Base-by-base conservation (phyloP, 805 yeast genomes). In the Myxozyma neotropica region DNA sequence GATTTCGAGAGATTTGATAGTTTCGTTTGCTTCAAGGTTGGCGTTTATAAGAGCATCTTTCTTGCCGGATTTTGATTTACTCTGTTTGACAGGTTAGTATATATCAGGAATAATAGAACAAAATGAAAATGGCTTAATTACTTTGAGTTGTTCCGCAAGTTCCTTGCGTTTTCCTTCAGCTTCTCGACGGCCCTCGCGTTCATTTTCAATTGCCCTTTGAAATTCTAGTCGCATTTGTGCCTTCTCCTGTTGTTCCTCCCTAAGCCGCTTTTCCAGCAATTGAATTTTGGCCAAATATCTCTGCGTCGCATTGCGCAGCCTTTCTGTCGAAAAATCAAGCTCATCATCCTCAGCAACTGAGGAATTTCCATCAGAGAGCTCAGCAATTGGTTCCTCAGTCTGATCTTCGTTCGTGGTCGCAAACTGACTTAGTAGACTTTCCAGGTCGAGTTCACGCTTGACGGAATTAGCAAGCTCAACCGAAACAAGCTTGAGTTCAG, bases 361-460 rank as follows among this genome's bases (percentile, higher is more conserved):
- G 3, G 60, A 43, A 31, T 40, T 36, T n/a, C 52, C 44, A 21
- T 53, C 56, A 3, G 58, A 33, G 23, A 53, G 56, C n/a, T 51
- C 63, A n/a, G 45, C 45, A 3, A 17, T 46, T 17, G 39, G 35
- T 8, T 46, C 53, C 8, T 44, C 57, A 5, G 59, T 8, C 21
- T 35, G 31, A 1, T 31, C 56, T n/a, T 58, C 64, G 13, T 49
- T 51, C 4, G 60, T 51, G 7, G 67, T 58, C 15, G 56, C 64
- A 48, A 24, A 64, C 38, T 59, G 56, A 26, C 59, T 60, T 2
- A 61, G 55, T 24, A 61, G 44, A 48, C 46, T 50, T 57, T 64
- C 67, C 21, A 64, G 48, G 19, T 64, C 67, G 31, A 64, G 40
- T 27, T 64, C 67, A 7, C 67, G 59, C 53, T 63, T 64, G 42